A percentile compares a stretch with the other conserved stretches of the same genome.
These are phyloP conservation scores for Boletus pseudo-olivaceus DNA, from an alignment of 768 basidiomycete genomes.

Conservation along the genomic window DNA sequence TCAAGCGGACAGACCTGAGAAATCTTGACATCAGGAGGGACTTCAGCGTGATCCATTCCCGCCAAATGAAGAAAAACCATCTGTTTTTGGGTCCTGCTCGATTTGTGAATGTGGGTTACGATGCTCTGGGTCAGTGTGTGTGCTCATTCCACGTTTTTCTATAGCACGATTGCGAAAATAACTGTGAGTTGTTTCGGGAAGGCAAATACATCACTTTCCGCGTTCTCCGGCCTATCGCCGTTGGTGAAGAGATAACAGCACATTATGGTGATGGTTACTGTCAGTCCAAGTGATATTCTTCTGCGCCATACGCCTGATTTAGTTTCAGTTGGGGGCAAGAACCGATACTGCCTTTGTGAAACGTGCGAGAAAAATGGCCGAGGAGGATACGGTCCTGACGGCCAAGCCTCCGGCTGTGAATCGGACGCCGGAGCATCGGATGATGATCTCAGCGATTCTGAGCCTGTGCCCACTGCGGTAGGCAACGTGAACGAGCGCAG, in stretches of 20 bases:
- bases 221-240: slow-evolving; percentile 68
- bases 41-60: slow-evolving; percentile 89
- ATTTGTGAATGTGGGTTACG: slow-evolving; percentile 78
- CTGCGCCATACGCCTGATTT: slow-evolving; percentile 29
- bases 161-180: slow-evolving; percentile 88
- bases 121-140: background rate
- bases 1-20: slow-evolving; percentile 76
- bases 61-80: slow-evolving; percentile 90
- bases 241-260: slow-evolving; percentile 86
- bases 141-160: background rate
- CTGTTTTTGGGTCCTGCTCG: slow-evolving; percentile 88
- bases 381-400: slow-evolving; percentile 66
- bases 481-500: slow-evolving; percentile 75
- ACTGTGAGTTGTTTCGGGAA: slow-evolving; percentile 85
- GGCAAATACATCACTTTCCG: slow-evolving; percentile 89
- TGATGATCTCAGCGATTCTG: slow-evolving; percentile 34
- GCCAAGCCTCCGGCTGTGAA: slow-evolving; percentile 45
- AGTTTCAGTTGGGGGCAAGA: slow-evolving; percentile 57
- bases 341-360: slow-evolving; percentile 79
- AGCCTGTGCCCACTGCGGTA: slow-evolving; percentile 45
- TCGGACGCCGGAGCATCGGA: slow-evolving; percentile 42
- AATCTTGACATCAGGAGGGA: slow-evolving; percentile 73
- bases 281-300: slow-evolving; percentile 41
- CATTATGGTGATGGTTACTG: slow-evolving; percentile 91
- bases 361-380: slow-evolving; percentile 75